These are phyloP conservation scores for Spizellomyces punctatus DNA, from an alignment of 192 early-diverging fungal genomes.

Conservation along the genomic window DNA sequence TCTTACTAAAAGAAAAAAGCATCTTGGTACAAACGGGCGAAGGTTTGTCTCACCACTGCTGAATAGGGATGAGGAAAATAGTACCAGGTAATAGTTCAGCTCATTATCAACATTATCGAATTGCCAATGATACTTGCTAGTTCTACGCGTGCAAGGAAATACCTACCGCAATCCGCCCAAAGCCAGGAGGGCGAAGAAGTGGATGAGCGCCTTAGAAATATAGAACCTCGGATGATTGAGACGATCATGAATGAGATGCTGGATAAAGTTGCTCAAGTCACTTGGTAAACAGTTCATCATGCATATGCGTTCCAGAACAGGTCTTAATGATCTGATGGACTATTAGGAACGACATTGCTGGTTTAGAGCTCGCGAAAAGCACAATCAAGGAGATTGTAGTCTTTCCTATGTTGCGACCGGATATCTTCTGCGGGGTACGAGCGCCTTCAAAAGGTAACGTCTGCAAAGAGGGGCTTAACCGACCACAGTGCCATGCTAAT, in stretches of 20 bases:
- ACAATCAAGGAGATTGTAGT: slow-evolving; percentile 80
- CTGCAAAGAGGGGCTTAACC: too few species aligned
- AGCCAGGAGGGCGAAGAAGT: slow-evolving; percentile 19
- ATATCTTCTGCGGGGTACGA: slow-evolving; percentile 84
- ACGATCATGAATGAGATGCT: slow-evolving; percentile 89
- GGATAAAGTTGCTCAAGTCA: slow-evolving; percentile 55
- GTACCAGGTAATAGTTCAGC: background rate
- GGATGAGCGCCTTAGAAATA: slow-evolving; percentile 79
- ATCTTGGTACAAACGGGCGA: background rate
- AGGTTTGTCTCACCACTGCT: background rate
- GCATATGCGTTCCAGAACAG: too few species aligned
- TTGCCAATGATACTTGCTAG: background rate
- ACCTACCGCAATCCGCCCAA: background rate
- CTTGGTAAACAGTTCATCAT: slow-evolving; percentile 50
- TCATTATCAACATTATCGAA: background rate
- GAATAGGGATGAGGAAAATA: slow-evolving; percentile 4
- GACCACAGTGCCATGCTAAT: too few species aligned
- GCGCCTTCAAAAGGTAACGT: slow-evolving; percentile 72
- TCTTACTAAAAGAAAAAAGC: background rate
- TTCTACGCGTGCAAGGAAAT: background rate
- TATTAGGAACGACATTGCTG: slow-evolving; percentile 77
- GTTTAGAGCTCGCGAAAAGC: slow-evolving; percentile 79
- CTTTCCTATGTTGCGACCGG: slow-evolving; percentile 77
- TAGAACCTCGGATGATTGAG: slow-evolving; percentile 87
- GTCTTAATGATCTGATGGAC: too few species aligned